A percentile compares a stretch with the other conserved stretches of the same genome.
Conservation (phyloP, 2,329 filamentous ascomycete species). For the Simplicillium sp. region DNA sequence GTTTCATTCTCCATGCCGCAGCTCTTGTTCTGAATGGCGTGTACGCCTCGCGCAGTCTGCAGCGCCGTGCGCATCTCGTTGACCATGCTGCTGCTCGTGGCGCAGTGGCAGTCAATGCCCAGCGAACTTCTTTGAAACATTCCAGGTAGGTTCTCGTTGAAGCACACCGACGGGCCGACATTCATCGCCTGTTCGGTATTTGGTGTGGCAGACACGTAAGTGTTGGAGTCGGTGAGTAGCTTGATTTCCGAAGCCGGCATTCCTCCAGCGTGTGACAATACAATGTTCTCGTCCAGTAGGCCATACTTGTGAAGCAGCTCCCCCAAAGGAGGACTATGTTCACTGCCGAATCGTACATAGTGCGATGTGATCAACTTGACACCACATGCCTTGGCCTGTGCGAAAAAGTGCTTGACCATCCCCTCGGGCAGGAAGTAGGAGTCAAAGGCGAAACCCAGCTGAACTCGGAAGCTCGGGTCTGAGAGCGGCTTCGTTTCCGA, state of each 20-base stretch:
- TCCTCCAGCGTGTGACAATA: conserved; percentile 20
- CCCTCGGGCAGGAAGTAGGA: conserved; percentile 27
- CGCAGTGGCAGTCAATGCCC: conserved; percentile 12
- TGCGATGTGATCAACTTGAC: conserved; percentile 28
- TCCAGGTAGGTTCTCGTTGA: conserved; percentile 9
- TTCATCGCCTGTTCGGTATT: conserved; percentile 42
- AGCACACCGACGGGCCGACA: conserved; percentile 14
- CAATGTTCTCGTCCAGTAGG: conserved; percentile 7
- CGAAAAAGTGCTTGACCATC: conserved; percentile 24
- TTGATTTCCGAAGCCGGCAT: conserved; percentile 18
- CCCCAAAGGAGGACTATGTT: not conserved
- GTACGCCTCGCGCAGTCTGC: conserved; percentile 12
- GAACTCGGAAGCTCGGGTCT: conserved; percentile 3
- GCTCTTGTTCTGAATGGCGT: not conserved
- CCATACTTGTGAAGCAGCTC: not conserved
- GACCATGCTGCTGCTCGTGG: conserved; percentile 9
- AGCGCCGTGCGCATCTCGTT: conserved; percentile 9
- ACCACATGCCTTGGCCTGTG: conserved; percentile 20
- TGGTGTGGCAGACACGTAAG: conserved; percentile 32
- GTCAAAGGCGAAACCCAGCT: conserved; percentile 26
- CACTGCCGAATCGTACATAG: not conserved
- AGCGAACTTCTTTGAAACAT: conserved; percentile 5
- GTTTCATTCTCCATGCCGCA: not conserved
- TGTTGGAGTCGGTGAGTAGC: conserved; percentile 19
- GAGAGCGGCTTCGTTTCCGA: conserved; percentile 24